A percentile compares a stretch with the other conserved stretches of the same genome.
Conservation (phyloP, 192 early-diverging fungal species). For the Spizellomyces punctatus region DNA sequence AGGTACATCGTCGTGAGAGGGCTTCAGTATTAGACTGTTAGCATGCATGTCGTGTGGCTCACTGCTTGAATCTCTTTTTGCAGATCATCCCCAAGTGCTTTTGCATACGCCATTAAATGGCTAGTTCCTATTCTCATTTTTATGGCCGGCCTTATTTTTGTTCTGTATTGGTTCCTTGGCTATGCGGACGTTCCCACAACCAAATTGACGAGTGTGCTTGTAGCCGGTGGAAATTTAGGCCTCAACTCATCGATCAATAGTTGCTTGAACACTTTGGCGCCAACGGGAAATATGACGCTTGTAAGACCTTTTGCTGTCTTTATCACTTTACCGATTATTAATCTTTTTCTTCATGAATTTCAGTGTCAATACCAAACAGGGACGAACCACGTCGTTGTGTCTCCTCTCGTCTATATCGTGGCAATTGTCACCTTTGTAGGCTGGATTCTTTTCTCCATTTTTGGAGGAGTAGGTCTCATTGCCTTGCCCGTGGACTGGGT, state of each 20-base stretch:
- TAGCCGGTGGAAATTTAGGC: constrained; percentile 4
- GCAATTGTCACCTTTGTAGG: constrained; percentile 56
- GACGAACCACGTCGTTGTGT: constrained; percentile 46
- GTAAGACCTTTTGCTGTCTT: background rate
- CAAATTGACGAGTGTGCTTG: constrained; percentile 30
- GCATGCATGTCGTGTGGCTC: background rate
- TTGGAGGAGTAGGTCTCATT: constrained; percentile 61
- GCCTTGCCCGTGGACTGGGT: constrained; percentile 57
- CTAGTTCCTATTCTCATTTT: constrained; percentile 53
- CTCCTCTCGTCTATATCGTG: constrained; percentile 55
- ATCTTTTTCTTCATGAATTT: background rate
- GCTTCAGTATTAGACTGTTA: background rate
- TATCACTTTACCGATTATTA: background rate
- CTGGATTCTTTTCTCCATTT: constrained; percentile 59
- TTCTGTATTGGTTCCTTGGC: constrained; percentile 53
- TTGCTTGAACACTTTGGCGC: constrained; percentile 6
- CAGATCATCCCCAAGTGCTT: constrained; percentile 30
- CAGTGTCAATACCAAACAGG: constrained; percentile 39
- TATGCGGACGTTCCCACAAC: constrained; percentile 45
- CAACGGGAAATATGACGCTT: constrained; percentile 15
- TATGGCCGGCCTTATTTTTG: constrained; percentile 41
- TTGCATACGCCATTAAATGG: constrained; percentile 59
- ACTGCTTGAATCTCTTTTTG: background rate
- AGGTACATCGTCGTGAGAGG: constrained; percentile 21
- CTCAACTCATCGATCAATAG: constrained; percentile 7